Evolutionary conservation across 176 grass and related monocot species (phyloP).

Genomic region (Lolium multiflorum): DNA sequence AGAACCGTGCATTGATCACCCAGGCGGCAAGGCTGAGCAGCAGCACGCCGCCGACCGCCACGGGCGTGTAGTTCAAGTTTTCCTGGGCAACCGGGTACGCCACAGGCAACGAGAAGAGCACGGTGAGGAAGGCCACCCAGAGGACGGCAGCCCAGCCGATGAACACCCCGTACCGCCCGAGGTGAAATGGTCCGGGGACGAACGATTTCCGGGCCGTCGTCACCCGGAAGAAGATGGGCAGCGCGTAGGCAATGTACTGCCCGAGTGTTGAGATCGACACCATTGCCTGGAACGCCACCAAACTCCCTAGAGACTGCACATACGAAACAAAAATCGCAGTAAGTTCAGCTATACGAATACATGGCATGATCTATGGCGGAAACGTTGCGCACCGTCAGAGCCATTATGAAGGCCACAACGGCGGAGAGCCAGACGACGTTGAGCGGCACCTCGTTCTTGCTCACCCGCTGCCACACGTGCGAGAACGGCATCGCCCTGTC

Average conservation of each 20-base stretch:
- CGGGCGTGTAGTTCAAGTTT: constrained; percentile 83
- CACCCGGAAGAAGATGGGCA: constrained; percentile 83
- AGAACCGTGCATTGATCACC: constrained; percentile 56
- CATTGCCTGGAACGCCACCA: constrained; percentile 90
- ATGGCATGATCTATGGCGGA: not conserved
- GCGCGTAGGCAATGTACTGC: constrained; percentile 72
- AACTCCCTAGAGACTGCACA: constrained; percentile 67
- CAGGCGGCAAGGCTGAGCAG: constrained; percentile 49
- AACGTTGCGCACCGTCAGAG: constrained; percentile 45
- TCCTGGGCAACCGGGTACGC: constrained; percentile 62
- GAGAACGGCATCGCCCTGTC: constrained; percentile 78
- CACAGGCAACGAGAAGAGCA: constrained; percentile 85
- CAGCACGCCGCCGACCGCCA: constrained; percentile 66
- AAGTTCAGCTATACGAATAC: not conserved
- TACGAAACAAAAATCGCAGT: not conserved
- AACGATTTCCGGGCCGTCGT: constrained; percentile 60
- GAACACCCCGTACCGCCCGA: constrained; percentile 35
- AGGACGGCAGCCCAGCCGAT: constrained; percentile 65
- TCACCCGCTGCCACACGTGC: constrained; percentile 54
- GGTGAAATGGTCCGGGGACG: constrained; percentile 66
- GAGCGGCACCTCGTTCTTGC: constrained; percentile 67
- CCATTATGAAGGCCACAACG: constrained; percentile 65
- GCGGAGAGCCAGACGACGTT: constrained; percentile 82
- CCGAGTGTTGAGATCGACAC: constrained; percentile 66
- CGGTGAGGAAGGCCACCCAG: constrained; percentile 70